phyloP scores from a whole-genome alignment of 2,329 filamentous ascomycete species.

The Alternaria arbusti region DNA sequence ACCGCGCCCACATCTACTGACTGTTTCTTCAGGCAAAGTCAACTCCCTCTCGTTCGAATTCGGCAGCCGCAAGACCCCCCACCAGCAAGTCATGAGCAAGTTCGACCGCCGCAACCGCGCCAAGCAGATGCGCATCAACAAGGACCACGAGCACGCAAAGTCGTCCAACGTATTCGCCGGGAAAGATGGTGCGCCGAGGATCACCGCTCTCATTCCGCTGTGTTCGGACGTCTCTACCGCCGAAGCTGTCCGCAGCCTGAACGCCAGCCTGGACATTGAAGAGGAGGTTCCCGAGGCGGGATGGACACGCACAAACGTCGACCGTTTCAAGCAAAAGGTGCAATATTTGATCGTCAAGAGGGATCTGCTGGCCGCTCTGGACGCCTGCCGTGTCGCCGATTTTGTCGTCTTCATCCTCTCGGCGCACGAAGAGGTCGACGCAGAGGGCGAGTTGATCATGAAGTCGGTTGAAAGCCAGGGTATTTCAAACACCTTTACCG shows the following conservation, averaged over 20 bases:
- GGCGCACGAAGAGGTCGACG: conserved; percentile 81
- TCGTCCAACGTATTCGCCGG: conserved; percentile 85
- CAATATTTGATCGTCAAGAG: conserved; percentile 80
- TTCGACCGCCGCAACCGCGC: conserved; percentile 93
- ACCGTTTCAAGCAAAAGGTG: conserved; percentile 93
- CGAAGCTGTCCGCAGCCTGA: conserved; percentile 72
- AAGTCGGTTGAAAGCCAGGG: conserved; percentile 91
- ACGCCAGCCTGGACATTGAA: conserved; percentile 79
- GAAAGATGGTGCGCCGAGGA: conserved; percentile 81
- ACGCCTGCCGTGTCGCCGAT: conserved; percentile 87
- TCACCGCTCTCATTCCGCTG: conserved; percentile 87
- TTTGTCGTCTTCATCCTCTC: conserved; percentile 89
- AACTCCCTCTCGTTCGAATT: conserved; percentile 65
- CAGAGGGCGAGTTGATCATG: conserved; percentile 82
- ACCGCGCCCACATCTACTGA: conserved; percentile 12
- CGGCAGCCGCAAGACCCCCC: conserved; percentile 81
- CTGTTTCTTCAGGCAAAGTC: conserved; percentile 70
- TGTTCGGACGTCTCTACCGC: conserved; percentile 73
- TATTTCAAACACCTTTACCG: conserved; percentile 87
- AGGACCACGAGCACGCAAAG: conserved; percentile 81
- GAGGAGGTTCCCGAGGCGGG: conserved; percentile 66
- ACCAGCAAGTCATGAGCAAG: conserved; percentile 98
- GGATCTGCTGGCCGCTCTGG: conserved; percentile 78
- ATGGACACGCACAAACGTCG: conserved; percentile 71
- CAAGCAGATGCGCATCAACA: conserved; percentile 84